Evolutionary conservation across 2,329 filamentous ascomycete genomes (phyloP).

Genomic region (Phaeophleospora eucalypticola): DNA sequence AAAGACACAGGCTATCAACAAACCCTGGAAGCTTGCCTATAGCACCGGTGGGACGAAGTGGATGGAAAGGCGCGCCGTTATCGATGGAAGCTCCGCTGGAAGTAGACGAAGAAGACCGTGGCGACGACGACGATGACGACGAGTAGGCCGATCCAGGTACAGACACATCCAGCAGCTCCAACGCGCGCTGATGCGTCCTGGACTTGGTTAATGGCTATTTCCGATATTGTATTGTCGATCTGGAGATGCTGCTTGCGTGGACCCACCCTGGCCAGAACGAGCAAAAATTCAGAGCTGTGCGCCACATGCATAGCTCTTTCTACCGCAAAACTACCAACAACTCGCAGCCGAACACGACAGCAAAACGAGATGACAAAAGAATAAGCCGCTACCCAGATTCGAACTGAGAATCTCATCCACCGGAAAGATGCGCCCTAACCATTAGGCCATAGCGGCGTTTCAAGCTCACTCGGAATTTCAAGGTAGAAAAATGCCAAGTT

Average conservation of each 20-base stretch:
- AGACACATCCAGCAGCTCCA: not conserved
- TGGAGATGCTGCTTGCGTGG: too few relatives aligned
- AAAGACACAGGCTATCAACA: slow-evolving; percentile 12
- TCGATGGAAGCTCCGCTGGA: slow-evolving; percentile 13
- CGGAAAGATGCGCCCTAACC: not conserved
- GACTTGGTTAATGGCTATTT: too few relatives aligned
- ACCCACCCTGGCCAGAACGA: too few relatives aligned
- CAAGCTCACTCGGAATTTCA: too few relatives aligned
- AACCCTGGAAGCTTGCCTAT: slow-evolving; percentile 10
- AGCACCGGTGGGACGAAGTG: slow-evolving; percentile 7
- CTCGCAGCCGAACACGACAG: too few relatives aligned
- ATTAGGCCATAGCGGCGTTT: not conserved
- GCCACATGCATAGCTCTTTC: too few relatives aligned
- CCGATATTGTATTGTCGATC: too few relatives aligned
- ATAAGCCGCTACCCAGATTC: not conserved
- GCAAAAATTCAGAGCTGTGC: too few relatives aligned
- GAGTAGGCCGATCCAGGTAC: not conserved
- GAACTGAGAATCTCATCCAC: not conserved
- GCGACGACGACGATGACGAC: not conserved
- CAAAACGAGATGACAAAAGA: too few relatives aligned
- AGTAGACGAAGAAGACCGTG: not conserved
- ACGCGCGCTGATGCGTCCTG: too few relatives aligned
- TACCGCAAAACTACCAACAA: too few relatives aligned
- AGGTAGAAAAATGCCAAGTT: too few relatives aligned
- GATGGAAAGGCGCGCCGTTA: slow-evolving; percentile 18